phyloP scores from a whole-genome alignment of 2,329 filamentous ascomycete genomes.

The Chrysoporthe deuterocubensis region DNA sequence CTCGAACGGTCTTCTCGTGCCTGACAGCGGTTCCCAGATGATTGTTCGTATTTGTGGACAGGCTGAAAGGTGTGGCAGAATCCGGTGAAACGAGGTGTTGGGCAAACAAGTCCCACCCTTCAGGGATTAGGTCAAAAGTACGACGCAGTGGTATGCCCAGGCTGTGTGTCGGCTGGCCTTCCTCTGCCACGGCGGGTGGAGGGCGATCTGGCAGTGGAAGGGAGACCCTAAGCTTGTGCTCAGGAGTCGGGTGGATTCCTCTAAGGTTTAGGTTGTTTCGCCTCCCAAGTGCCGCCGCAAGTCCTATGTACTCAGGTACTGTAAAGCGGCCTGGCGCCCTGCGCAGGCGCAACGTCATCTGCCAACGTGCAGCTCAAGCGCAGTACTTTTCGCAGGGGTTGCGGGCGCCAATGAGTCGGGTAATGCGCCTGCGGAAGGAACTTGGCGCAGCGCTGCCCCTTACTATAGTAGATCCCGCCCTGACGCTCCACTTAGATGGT shows the following conservation, averaged over 20 bases:
- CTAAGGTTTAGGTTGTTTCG: constrained; percentile 11
- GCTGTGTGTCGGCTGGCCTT: not conserved
- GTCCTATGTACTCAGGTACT: not conserved
- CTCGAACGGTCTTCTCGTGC: constrained; percentile 14
- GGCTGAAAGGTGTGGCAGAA: not conserved
- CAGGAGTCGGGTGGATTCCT: constrained; percentile 8
- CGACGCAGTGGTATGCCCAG: not conserved
- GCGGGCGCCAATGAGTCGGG: constrained; percentile 6
- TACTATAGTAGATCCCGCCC: not conserved
- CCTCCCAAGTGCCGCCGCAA: constrained; percentile 11
- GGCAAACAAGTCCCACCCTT: constrained; percentile 10
- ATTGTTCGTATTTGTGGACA: not conserved
- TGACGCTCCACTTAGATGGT: constrained; percentile 4
- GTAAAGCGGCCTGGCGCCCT: not conserved
- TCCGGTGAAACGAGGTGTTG: constrained; percentile 7
- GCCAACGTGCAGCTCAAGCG: constrained; percentile 9
- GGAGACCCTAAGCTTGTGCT: constrained; percentile 10
- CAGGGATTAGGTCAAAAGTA: not conserved
- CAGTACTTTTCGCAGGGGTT: constrained; percentile 7
- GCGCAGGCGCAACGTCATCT: constrained; percentile 12
- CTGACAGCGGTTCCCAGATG: constrained; percentile 1
- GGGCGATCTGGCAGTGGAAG: constrained; percentile 11
- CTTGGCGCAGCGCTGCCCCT: not conserved
- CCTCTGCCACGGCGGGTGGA: constrained; percentile 1
- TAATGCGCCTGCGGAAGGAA: constrained; percentile 6